Evolutionary conservation across 306 rosid genomes (phyloP).

Genomic region (Begonia masoniana): DNA sequence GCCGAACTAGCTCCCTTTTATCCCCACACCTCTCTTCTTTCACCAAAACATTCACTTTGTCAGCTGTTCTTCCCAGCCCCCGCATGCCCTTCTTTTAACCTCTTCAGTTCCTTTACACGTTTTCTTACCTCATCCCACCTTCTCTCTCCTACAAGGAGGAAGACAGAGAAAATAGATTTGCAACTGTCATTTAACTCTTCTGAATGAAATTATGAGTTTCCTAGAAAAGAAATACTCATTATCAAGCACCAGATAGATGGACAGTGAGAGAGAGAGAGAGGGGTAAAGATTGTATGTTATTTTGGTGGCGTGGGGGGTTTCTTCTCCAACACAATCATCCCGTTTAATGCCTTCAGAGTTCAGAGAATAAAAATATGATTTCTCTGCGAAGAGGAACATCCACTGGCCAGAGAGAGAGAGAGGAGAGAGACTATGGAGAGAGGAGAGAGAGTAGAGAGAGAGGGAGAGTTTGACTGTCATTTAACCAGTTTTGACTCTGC

Average conservation of each 20-base stretch:
- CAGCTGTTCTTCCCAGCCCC: constrained; percentile 21
- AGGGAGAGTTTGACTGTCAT: background rate
- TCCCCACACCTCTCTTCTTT: constrained; percentile 60
- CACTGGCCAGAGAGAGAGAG: constrained; percentile 4
- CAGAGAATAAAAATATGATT: background rate
- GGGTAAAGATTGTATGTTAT: no score
- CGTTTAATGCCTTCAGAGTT: background rate
- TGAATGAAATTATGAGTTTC: no score
- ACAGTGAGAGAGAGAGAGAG: no score
- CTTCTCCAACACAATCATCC: no score
- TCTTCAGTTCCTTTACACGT: constrained; percentile 2
- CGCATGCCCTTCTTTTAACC: constrained; percentile 18
- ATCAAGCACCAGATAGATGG: no score
- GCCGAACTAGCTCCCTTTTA: constrained; percentile 47
- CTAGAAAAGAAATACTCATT: no score
- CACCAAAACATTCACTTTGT: constrained; percentile 39
- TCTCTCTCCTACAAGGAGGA: no score
- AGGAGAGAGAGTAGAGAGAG: background rate
- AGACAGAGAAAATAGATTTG: no score
- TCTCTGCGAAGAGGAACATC: background rate
- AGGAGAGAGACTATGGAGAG: background rate
- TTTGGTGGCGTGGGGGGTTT: no score
- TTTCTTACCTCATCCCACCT: background rate
- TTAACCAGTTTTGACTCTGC: constrained; percentile 25
- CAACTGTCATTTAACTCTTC: no score